These are phyloP conservation scores for Chytriomyces hyalinus DNA, from an alignment of 192 early-diverging fungal genomes.

Conservation along the genomic window DNA sequence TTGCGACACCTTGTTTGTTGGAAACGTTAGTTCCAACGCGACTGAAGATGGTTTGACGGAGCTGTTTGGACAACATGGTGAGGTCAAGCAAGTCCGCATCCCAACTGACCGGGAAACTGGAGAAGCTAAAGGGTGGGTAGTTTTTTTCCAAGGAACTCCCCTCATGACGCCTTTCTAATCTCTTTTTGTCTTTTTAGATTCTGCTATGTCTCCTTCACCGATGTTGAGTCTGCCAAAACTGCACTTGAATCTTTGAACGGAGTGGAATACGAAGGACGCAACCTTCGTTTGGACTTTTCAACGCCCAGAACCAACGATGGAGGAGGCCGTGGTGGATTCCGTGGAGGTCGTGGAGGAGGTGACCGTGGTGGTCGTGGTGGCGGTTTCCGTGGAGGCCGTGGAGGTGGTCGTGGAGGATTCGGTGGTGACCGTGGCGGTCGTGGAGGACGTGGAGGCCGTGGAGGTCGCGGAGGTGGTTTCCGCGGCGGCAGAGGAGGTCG, in stretches of 20 bases:
- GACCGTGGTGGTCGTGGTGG: slow-evolving; percentile 57
- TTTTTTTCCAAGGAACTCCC: slow-evolving; percentile 26
- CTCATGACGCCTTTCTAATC: too few relatives aligned
- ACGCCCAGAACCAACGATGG: slow-evolving; percentile 42
- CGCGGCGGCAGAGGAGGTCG: slow-evolving; percentile 53
- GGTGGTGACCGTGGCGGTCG: slow-evolving; percentile 51
- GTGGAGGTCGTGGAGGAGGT: slow-evolving; percentile 48
- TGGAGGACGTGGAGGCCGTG: slow-evolving; percentile 40
- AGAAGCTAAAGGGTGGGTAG: slow-evolving; percentile 68
- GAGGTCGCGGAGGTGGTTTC: slow-evolving; percentile 54
- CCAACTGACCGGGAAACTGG: slow-evolving; percentile 79
- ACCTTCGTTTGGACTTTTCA: slow-evolving; percentile 70
- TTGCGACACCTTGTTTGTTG: slow-evolving; percentile 78
- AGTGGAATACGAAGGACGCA: slow-evolving; percentile 16
- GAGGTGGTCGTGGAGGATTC: slow-evolving; percentile 50
- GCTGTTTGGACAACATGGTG: slow-evolving; percentile 63
- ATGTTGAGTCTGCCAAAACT: slow-evolving; percentile 45
- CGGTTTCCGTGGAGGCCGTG: slow-evolving; percentile 56
- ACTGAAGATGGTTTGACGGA: slow-evolving; percentile 68
- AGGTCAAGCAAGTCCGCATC: slow-evolving; percentile 65
- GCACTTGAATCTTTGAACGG: slow-evolving; percentile 46
- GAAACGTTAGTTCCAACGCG: slow-evolving; percentile 72
- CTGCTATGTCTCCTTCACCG: slow-evolving; percentile 54
- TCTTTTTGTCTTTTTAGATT: slow-evolving; percentile 45
- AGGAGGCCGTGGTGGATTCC: slow-evolving; percentile 43